A percentile compares a stretch with the other conserved stretches of the same genome.
Evolutionary conservation across 345 rosid species (phyloP).

Genomic region (Angophora floribunda): DNA sequence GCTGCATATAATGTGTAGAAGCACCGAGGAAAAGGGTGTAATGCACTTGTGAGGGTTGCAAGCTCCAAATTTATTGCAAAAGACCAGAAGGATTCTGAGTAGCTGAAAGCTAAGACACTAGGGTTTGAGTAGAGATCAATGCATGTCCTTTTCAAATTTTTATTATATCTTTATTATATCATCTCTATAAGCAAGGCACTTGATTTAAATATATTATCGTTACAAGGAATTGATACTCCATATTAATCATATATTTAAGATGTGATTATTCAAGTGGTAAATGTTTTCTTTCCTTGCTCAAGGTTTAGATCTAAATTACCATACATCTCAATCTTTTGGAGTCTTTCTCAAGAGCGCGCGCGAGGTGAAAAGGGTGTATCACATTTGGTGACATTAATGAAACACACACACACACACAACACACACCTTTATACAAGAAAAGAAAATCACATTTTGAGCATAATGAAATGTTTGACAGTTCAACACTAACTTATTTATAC

Average conservation of each 20-base stretch:
- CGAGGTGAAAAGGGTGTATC: neutral
- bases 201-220: neutral
- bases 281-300: neutral
- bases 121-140: neutral
- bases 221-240: neutral
- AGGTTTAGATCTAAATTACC: neutral
- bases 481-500: neutral
- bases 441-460: no score
- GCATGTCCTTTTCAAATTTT: neutral
- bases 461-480: neutral
- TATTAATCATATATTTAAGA: neutral
- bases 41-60: neutral
- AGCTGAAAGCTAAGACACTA: neutral
- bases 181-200: neutral
- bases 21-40: neutral
- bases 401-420: no score
- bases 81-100: neutral
- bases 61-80: neutral
- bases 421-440: no score
- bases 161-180: neutral
- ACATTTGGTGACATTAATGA: neutral
- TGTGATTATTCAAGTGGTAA: neutral
- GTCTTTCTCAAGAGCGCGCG: no score
- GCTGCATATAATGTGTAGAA: neutral
- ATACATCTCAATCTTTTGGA: neutral